Evolutionary conservation across 768 basidiomycete species (phyloP).

Genomic region (Suillus discolor): DNA sequence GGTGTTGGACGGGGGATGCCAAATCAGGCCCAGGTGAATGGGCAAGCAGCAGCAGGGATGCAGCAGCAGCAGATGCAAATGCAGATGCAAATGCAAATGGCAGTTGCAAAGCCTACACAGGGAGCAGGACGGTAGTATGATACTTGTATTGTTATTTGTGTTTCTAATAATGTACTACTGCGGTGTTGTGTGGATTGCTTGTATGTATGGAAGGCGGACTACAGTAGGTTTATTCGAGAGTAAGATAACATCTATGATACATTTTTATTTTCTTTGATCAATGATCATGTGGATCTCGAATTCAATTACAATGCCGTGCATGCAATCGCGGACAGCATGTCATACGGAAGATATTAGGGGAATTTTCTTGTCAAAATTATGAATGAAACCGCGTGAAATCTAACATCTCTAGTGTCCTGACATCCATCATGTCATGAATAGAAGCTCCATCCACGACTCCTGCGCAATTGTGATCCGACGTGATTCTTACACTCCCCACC

Average conservation of each 20-base stretch:
- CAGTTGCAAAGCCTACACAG: constrained; percentile 35
- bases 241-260: neutral
- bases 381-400: neutral
- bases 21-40: constrained; percentile 19
- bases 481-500: neutral
- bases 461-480: neutral
- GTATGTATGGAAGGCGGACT: constrained; percentile 1
- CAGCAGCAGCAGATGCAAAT: constrained; percentile 30
- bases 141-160: constrained; percentile 9
- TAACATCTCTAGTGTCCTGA: neutral
- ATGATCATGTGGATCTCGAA: neutral
- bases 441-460: neutral
- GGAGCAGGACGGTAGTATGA: constrained; percentile 35
- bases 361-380: neutral
- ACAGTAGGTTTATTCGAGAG: constrained; percentile 7
- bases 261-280: neutral
- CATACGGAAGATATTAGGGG: neutral
- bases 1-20: constrained; percentile 22
- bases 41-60: constrained; percentile 27
- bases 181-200: constrained; percentile 2
- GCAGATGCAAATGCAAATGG: constrained; percentile 14
- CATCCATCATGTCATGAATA: neutral
- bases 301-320: neutral
- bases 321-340: neutral
- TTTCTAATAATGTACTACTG: constrained; percentile 11